Base-by-base conservation (phyloP, 345 rosid genomes). In the Carallia pectinifolia region DNA sequence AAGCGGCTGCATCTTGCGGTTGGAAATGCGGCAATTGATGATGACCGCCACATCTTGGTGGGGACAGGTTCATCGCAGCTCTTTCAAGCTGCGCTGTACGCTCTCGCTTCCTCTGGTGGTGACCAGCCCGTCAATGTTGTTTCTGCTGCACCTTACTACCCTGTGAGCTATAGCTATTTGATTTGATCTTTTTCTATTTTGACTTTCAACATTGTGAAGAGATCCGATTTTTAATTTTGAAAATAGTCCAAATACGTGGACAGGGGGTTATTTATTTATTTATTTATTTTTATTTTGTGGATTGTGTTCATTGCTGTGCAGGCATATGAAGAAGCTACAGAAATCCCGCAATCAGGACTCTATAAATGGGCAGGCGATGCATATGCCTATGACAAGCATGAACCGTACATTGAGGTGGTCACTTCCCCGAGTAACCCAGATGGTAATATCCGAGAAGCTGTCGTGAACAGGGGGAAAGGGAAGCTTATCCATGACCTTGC, bases 1-100 rank as follows among this genome's bases (percentile, higher is more conserved):
- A 78, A 81, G 76, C 66, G 85, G 50, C 31, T 95, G 48, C 99
- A 95, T 77, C 55, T 72, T 4, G 77, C 58, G 44, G 85, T 87
- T 12, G 88, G 93, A 8, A 95, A 95, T 63, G 97, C 97, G 2
- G 82, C 68, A 4, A 62, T 81, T 0, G 86, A 85, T 1, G 92
- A 76, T 19, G 23, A 23, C 23, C 72, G 83, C 0, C 72, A 81
- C 71, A 30, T 92, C 60, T 86, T 95, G 72, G 95, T 89, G 29
- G 99, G 99, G 33, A 89, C 92, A 0, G 99, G 99, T 7, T 90
- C 99, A 1, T 83, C 97, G 6, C 97, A 90, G 81, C 90, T 95
- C 27, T 79, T 75, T 58, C 87, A 81, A 67, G 99, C 99, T 0
- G 86, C 85, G 53, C 79, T 95, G 8, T 91, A 83, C 69, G 99